Evolutionary conservation across 768 basidiomycete species (phyloP).

Genomic region (Boletus speciosus): DNA sequence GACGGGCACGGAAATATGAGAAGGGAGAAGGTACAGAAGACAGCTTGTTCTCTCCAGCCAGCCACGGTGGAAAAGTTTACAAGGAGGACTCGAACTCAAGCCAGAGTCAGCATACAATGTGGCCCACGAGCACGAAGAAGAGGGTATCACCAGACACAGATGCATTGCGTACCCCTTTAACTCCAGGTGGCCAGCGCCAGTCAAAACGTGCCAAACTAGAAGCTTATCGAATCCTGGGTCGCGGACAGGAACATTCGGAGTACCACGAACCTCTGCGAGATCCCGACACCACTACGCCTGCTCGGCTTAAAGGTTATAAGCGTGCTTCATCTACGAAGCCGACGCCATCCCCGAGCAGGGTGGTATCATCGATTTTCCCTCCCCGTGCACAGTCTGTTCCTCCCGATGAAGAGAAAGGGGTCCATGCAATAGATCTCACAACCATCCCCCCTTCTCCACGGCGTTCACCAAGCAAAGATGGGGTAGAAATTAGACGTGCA

Average conservation of each 20-base stretch:
- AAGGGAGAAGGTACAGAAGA: slow-evolving; percentile 33
- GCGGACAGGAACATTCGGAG: slow-evolving; percentile 11
- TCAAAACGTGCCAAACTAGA: slow-evolving; percentile 29
- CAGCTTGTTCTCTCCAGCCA: slow-evolving; percentile 33
- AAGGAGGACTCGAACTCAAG: not conserved
- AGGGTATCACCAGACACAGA: slow-evolving; percentile 29
- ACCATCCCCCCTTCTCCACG: slow-evolving; percentile 25
- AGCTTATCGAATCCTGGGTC: slow-evolving; percentile 11
- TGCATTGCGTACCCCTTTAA: slow-evolving; percentile 6
- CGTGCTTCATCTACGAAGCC: slow-evolving; percentile 27
- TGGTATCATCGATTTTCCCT: slow-evolving; percentile 10
- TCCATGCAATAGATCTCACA: slow-evolving; percentile 20
- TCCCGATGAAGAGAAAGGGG: slow-evolving; percentile 9
- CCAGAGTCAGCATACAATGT: not conserved
- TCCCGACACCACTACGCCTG: slow-evolving; percentile 4
- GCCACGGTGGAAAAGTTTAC: not conserved
- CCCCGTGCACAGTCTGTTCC: slow-evolving; percentile 31
- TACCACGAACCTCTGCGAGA: slow-evolving; percentile 23
- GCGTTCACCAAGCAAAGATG: slow-evolving; percentile 22
- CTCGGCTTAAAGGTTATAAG: not conserved
- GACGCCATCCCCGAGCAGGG: slow-evolving; percentile 14
- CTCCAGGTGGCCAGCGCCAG: slow-evolving; percentile 13
- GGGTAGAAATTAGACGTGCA: slow-evolving; percentile 25
- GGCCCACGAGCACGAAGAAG: slow-evolving; percentile 24
- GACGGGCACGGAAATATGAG: slow-evolving; percentile 4